Evolutionary conservation across 495 filamentous ascomycete species (phyloP).

Genomic region (Cudoniella acicularis): DNA sequence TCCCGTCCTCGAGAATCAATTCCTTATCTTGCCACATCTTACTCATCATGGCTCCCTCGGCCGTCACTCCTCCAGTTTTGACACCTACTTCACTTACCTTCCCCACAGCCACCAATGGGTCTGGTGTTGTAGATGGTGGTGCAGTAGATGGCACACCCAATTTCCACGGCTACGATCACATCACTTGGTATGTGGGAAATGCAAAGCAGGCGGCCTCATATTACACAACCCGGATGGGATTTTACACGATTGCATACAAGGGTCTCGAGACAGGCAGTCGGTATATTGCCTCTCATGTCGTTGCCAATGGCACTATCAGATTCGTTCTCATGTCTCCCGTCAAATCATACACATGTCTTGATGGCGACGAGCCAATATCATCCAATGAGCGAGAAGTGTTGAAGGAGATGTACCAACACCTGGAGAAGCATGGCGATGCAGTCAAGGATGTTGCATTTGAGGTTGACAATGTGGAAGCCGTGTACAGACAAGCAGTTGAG

Average conservation of each 20-base stretch:
- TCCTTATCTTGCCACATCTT: constrained; percentile 3
- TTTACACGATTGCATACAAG: constrained; percentile 72
- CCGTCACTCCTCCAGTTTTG: constrained; percentile 53
- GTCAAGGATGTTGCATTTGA: constrained; percentile 92
- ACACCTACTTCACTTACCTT: constrained; percentile 37
- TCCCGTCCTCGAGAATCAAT: not conserved
- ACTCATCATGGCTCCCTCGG: constrained; percentile 64
- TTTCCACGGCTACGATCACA: constrained; percentile 84
- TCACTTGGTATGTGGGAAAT: constrained; percentile 94
- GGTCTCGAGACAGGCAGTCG: constrained; percentile 85
- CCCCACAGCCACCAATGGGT: constrained; percentile 28
- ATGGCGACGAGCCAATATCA: constrained; percentile 45
- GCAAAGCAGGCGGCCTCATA: constrained; percentile 88
- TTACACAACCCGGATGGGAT: constrained; percentile 82
- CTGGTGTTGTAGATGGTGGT: constrained; percentile 35
- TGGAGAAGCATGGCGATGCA: constrained; percentile 79
- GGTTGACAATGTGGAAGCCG: constrained; percentile 75
- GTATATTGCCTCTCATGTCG: constrained; percentile 70
- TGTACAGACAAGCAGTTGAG: constrained; percentile 65
- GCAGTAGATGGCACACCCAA: constrained; percentile 23
- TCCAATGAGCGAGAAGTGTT: constrained; percentile 53
- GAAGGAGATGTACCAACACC: constrained; percentile 67
- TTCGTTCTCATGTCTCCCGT: constrained; percentile 85
- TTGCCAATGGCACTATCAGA: constrained; percentile 70
- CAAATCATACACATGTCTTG: constrained; percentile 44